Evolutionary conservation across 2,329 filamentous ascomycete species (phyloP).

Genomic region (Nemania sp.): DNA sequence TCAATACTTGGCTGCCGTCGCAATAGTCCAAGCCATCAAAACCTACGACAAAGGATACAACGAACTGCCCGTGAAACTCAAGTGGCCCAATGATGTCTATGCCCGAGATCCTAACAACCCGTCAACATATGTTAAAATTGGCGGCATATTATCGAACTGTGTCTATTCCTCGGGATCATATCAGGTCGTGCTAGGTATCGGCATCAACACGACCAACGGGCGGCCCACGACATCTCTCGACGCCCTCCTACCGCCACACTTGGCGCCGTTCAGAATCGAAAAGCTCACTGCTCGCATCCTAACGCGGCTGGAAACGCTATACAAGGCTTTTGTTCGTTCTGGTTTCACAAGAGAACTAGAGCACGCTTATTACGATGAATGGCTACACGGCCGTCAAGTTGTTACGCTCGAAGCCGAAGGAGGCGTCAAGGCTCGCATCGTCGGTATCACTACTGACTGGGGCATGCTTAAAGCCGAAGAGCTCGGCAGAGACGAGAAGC

Average conservation of each 20-base stretch:
- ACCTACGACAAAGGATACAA: constrained; percentile 82
- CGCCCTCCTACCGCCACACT: constrained; percentile 69
- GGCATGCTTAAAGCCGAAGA: constrained; percentile 89
- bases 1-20: constrained; percentile 91
- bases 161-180: constrained; percentile 82
- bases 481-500: constrained; percentile 76
- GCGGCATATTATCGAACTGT: constrained; percentile 91
- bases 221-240: constrained; percentile 90
- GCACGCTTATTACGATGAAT: constrained; percentile 80
- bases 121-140: constrained; percentile 83
- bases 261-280: constrained; percentile 76
- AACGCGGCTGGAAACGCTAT: constrained; percentile 80
- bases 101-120: constrained; percentile 71
- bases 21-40: constrained; percentile 85
- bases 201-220: constrained; percentile 85
- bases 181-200: constrained; percentile 86
- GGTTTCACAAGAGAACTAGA: constrained; percentile 84
- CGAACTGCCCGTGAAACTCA: constrained; percentile 83
- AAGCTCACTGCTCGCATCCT: constrained; percentile 85
- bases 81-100: constrained; percentile 98
- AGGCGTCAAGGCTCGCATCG: constrained; percentile 78
- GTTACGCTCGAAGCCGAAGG: constrained; percentile 84
- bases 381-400: constrained; percentile 83
- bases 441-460: constrained; percentile 93
- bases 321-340: constrained; percentile 76